Evolutionary conservation across 1,284 basidiomycete genomes (phyloP).

Genomic region (Cutaneotrichosporon cutaneum): DNA sequence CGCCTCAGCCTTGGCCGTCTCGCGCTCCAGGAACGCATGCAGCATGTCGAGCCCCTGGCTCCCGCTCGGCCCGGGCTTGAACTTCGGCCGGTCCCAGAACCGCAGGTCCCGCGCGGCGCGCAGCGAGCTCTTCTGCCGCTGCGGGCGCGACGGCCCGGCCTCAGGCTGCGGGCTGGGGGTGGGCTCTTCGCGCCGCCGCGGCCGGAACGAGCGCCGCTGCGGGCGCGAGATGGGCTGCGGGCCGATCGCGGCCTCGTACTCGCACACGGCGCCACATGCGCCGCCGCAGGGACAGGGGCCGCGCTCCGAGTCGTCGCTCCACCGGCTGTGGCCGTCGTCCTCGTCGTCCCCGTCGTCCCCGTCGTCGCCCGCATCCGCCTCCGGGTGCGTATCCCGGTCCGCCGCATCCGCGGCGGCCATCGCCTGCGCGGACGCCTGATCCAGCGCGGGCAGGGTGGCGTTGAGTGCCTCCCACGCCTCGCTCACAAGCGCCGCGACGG

Average conservation of each 20-base stretch:
- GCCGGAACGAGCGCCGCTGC: background rate
- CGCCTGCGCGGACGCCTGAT: background rate
- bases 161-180: background rate
- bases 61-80: background rate
- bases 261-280: background rate
- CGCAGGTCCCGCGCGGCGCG: background rate
- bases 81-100: background rate
- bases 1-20: background rate
- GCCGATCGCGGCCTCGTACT: background rate
- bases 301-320: background rate
- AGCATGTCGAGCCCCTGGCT: background rate
- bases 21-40: background rate
- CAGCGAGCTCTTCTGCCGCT: background rate
- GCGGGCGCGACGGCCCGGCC: background rate
- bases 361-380: background rate
- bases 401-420: background rate
- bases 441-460: background rate
- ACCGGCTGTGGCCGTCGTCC: background rate
- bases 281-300: background rate
- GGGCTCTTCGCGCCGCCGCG: background rate
- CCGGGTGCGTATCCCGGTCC: background rate
- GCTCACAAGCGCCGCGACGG: background rate
- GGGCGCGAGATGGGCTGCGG: background rate
- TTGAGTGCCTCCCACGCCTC: background rate
- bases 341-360: background rate